Conservation (phyloP, 2,329 filamentous ascomycete species). For the Mollisia scopiformis region DNA sequence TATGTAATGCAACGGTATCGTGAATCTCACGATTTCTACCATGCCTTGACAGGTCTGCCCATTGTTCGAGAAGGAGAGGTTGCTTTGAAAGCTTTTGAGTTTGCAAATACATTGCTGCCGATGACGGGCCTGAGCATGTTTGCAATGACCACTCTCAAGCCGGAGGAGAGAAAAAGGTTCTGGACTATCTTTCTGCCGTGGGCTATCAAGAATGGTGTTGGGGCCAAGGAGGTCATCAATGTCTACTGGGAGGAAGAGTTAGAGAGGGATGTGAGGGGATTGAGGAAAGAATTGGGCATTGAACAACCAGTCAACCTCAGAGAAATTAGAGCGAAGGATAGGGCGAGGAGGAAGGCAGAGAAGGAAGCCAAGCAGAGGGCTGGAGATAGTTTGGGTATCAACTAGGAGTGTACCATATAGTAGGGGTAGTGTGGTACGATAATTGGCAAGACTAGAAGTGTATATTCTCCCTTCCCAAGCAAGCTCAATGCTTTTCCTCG, state of each 20-base stretch:
- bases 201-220: constrained; percentile 82
- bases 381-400: constrained; percentile 31
- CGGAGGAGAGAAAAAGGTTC: constrained; percentile 67
- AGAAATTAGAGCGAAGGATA: constrained; percentile 71
- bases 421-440: neutral
- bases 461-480: constrained; percentile 9
- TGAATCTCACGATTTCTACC: constrained; percentile 97
- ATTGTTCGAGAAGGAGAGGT: constrained; percentile 95
- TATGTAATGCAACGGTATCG: constrained; percentile 99
- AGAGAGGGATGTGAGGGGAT: constrained; percentile 76
- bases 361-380: constrained; percentile 50
- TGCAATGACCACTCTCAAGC: constrained; percentile 67
- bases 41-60: constrained; percentile 88
- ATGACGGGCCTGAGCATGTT: constrained; percentile 92
- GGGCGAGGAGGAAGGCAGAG: constrained; percentile 68
- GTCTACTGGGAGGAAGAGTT: constrained; percentile 98
- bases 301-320: constrained; percentile 88
- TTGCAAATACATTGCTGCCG: constrained; percentile 88
- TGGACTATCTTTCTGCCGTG: constrained; percentile 81
- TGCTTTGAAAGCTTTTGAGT: constrained; percentile 97
- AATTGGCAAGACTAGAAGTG: neutral
- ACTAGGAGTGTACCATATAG: constrained; percentile 19
- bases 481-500: constrained; percentile 2
- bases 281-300: constrained; percentile 77
- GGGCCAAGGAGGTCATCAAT: constrained; percentile 82